These are phyloP conservation scores for Trichoderma afroharzianum DNA, from an alignment of 2,329 filamentous ascomycete species.

Conservation along the genomic window DNA sequence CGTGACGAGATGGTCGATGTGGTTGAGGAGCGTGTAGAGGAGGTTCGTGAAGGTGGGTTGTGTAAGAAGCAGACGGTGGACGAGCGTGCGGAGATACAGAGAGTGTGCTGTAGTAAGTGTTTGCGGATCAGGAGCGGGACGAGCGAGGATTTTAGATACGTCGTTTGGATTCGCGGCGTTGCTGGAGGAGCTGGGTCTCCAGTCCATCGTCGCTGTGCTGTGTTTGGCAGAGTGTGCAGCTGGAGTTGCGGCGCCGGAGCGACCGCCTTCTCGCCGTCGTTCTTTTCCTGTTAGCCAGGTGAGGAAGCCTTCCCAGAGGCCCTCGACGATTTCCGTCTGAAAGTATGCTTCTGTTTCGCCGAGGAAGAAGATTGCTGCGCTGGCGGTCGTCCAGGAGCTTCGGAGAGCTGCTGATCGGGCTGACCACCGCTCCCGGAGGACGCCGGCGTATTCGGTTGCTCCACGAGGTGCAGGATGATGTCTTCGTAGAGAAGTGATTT, in stretches of 20 bases:
- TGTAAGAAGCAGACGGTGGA: constrained; percentile 63
- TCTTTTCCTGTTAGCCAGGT: constrained; percentile 61
- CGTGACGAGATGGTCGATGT: constrained; percentile 78
- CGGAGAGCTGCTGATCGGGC: constrained; percentile 66
- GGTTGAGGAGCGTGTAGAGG: constrained; percentile 63
- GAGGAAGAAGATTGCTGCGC: constrained; percentile 82
- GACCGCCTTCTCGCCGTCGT: constrained; percentile 25
- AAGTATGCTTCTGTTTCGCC: constrained; percentile 85
- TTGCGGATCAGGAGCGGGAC: constrained; percentile 68
- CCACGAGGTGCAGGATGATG: constrained; percentile 68
- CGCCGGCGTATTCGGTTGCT: constrained; percentile 57
- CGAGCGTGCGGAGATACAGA: constrained; percentile 67
- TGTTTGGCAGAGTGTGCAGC: constrained; percentile 11
- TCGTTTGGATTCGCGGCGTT: neutral
- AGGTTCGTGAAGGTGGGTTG: constrained; percentile 59
- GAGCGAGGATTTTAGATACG: neutral
- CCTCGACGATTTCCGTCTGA: constrained; percentile 81
- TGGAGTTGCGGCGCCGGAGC: constrained; percentile 26
- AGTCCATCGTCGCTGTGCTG: neutral
- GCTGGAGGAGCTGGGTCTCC: constrained; percentile 10
- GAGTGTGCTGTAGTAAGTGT: constrained; percentile 76
- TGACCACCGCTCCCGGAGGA: constrained; percentile 62
- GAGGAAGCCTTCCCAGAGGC: constrained; percentile 76
- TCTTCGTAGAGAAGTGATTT: constrained; percentile 71
- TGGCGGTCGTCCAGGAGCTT: constrained; percentile 84